Evolutionary conservation across 106 monocot species (phyloP), one percentile per base, ranked within the genome.

Genomic region (Narthecium ossifragum): DNA sequence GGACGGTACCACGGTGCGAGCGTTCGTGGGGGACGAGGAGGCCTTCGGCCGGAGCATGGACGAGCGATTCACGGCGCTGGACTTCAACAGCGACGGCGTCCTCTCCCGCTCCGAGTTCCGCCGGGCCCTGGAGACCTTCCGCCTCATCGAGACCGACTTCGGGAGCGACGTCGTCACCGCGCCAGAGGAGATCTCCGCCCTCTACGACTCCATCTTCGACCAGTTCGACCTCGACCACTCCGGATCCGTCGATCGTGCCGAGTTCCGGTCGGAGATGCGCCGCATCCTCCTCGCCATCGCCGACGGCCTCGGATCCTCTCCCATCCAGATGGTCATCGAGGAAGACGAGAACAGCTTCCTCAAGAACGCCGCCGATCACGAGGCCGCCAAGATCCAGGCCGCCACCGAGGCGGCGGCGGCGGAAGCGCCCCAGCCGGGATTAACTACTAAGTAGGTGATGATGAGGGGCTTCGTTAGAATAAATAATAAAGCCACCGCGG

Each of bases 161-260:
- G 88, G 85, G 1, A 70, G 55, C 26, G 93, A 88, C 60, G 67
- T 61, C 21, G 72, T 70, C 25, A 69, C 80, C 8, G 77, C 72
- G 0, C 79, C 85, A 45, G 73, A 66, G 0, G 51, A 88, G 74
- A 65, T 93, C 50, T 11, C 76, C 49, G 62, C 70, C 13, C 78
- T 93, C 59, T 93, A 93, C 75, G 85, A 88, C 53, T 74, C 82
- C 59, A 85, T 88, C 58, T 93, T 93, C 65, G 52, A 76, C 49
- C 75, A 69, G 69, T 76, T 69, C 64, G 69, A 76, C 57, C 53
- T 46, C 46, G 80, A 85, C 55, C 53, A 31, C 34, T 81, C 77
- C 77, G 85, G 78, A 36, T 52, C 77, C 53, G 65, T 86, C 34
- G 81, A 86, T 47, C 67, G 68, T 36, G 41, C 21, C 25, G 81